Base-by-base conservation (phyloP, 2,329 filamentous ascomycete genomes). In the Boeremia lycopersici region DNA sequence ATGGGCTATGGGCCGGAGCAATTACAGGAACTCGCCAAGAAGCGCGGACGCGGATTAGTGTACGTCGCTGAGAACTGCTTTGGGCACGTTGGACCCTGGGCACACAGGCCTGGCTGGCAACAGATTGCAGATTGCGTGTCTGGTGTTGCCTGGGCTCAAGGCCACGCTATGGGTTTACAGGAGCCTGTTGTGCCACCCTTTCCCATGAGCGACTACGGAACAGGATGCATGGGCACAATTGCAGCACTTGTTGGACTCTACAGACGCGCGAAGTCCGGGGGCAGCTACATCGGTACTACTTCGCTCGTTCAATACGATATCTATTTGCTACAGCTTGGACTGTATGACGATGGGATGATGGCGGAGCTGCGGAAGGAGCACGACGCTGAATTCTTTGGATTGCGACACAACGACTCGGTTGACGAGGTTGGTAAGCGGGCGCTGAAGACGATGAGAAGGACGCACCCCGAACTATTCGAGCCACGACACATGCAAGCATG, bases 21-120 rank as follows among this genome's bases (percentile, higher is more conserved):
- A 25, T 78, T 90, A 9, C 74, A 81, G 0, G 74, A 81, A 5
- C 67, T 86, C 30, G 83, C 83, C 0, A 75, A 79, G 52, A 73
- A 78, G 53, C 79, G 86, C 15, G 81, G 83, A 3, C 85, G 82
- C 65, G 88, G 87, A 1, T 82, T 87, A 30, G 80, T 90, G 6
- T 89, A 89, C 63, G 85, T 89, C 7, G 82, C 84, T 30, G 88
- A 91, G 70, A 86, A 90, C 68, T 90, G 88, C 69, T 90, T 90
- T 62, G 88, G 88, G 0, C 85, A 83, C 30, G 76, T 81, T 28
- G 84, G 82, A 6, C 84, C 87, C 54, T 90, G 87, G 87, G 81
- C 83, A 1, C 73, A 76, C 7, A 79, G 87, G 3, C 83, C 86
- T 5, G 88, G 88, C 6, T 90, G 88, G 88, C 88, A 89, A 66